phyloP scores from a whole-genome alignment of 2,329 filamentous ascomycete genomes.

The Cordyceps javanica region DNA sequence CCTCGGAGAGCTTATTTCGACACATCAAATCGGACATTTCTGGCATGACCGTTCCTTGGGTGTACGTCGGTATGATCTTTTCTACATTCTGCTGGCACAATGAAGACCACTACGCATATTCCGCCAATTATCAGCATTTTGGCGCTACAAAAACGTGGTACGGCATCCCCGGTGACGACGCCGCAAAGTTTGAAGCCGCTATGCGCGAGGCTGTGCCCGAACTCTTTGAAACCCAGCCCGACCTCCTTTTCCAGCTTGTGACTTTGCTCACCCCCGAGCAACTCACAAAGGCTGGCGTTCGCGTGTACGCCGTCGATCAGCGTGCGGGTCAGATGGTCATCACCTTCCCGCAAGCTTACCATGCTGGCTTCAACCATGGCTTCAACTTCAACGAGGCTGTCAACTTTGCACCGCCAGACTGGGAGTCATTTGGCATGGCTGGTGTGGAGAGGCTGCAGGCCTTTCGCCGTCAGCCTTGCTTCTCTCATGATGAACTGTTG shows the following conservation, averaged over 20 bases:
- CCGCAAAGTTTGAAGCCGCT: constrained; percentile 88
- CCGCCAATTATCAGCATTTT: constrained; percentile 96
- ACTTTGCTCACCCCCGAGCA: constrained; percentile 91
- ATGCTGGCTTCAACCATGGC: constrained; percentile 95
- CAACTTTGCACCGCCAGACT: constrained; percentile 92
- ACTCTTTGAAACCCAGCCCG: constrained; percentile 92
- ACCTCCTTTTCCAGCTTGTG: constrained; percentile 94
- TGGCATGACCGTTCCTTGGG: constrained; percentile 98
- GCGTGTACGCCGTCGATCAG: constrained; percentile 93
- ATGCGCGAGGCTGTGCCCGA: constrained; percentile 96
- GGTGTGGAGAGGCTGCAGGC: constrained; percentile 81
- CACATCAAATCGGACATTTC: constrained; percentile 98
- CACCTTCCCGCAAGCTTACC: constrained; percentile 94
- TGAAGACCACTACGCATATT: constrained; percentile 96
- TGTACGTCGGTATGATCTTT: constrained; percentile 99
- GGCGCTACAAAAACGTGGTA: constrained; percentile 99
- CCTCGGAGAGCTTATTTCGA: constrained; percentile 86
- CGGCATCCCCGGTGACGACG: constrained; percentile 88
- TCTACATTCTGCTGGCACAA: constrained; percentile 99
- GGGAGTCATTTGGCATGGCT: constrained; percentile 85
- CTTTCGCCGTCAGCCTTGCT: constrained; percentile 89
- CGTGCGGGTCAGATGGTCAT: constrained; percentile 93
- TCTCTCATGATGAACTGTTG: constrained; percentile 92
- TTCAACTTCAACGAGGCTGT: constrained; percentile 99
- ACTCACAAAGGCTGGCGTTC: constrained; percentile 83